Evolutionary conservation across 2,329 filamentous ascomycete species (phyloP).

Genomic region (Alternaria angustiovoidea): DNA sequence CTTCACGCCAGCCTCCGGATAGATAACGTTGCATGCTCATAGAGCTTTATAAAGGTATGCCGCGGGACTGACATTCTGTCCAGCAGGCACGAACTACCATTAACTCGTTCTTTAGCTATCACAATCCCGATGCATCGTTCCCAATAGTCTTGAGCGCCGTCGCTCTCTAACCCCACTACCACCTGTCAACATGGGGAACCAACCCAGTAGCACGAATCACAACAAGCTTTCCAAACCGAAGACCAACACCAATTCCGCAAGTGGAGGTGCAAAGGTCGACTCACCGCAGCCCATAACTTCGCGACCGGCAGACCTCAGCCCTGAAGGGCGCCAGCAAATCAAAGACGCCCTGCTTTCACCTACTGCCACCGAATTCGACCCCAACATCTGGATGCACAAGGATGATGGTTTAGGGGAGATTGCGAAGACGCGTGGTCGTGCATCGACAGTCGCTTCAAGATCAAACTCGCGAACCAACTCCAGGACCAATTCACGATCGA

Average conservation of each 20-base stretch:
- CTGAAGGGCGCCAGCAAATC: conserved; percentile 40
- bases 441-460: conserved; percentile 38
- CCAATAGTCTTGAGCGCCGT: conserved; percentile 24
- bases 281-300: conserved; percentile 33
- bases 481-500: conserved; percentile 28
- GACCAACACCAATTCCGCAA: conserved; percentile 45
- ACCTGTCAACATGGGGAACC: conserved; percentile 42
- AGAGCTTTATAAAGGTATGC: conserved; percentile 24
- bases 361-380: conserved; percentile 32
- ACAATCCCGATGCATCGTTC: conserved; percentile 24
- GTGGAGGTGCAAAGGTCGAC: conserved; percentile 25
- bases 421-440: conserved; percentile 33
- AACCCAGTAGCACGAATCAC: conserved; percentile 33
- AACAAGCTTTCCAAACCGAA: conserved; percentile 48
- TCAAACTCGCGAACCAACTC: conserved; percentile 35
- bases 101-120: conserved; percentile 15
- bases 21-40: conserved; percentile 12
- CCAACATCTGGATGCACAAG: conserved; percentile 22
- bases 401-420: conserved; percentile 33
- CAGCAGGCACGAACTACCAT: conserved; percentile 20
- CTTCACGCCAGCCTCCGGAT: conserved; percentile 30
- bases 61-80: conserved; percentile 13
- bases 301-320: conserved; percentile 38
- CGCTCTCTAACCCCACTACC: conserved; percentile 28
- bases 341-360: conserved; percentile 42